Percentiles rank a stretch among this genome's conserved stretches.
Evolutionary conservation across 192 early-diverging fungal species (phyloP).

Genomic region (Podila verticillata): DNA sequence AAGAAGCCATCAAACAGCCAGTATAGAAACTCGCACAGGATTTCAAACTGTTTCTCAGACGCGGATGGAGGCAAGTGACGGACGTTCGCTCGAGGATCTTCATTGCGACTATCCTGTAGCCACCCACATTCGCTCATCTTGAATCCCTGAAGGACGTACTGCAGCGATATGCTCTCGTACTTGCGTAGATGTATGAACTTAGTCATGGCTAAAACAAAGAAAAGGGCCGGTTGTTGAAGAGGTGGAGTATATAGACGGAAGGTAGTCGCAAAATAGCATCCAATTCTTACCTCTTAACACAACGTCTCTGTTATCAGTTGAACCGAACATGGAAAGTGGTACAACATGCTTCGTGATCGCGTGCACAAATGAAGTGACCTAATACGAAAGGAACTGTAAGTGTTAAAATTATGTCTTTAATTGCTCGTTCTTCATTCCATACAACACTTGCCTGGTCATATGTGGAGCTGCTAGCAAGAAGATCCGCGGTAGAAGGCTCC

Average conservation of each 20-base stretch:
- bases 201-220: conserved; percentile 55
- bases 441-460: conserved; percentile 10
- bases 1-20: conserved; percentile 74
- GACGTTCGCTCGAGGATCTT: not conserved
- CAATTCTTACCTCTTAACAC: conserved; percentile 57
- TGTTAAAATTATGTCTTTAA: not conserved
- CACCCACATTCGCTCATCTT: conserved; percentile 54
- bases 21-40: conserved; percentile 68
- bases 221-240: not conserved
- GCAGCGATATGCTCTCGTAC: conserved; percentile 69
- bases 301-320: conserved; percentile 60
- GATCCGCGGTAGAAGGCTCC: conserved; percentile 5
- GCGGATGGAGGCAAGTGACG: conserved; percentile 55
- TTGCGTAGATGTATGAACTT: conserved; percentile 64
- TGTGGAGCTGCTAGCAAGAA: conserved; percentile 2
- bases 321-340: conserved; percentile 72
- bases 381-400: not conserved
- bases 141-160: conserved; percentile 64
- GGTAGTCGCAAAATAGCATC: not conserved
- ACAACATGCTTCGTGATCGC: conserved; percentile 62
- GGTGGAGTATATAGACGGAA: not conserved
- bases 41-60: conserved; percentile 57
- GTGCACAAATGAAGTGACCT: conserved; percentile 61
- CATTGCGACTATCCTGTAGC: conserved; percentile 15
- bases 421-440: no score